A percentile compares a stretch with the other conserved stretches of the same genome.
These are phyloP conservation scores for Buxus sempervirens DNA, from an alignment of 164 flowering plant genomes.

Conservation along the genomic window DNA sequence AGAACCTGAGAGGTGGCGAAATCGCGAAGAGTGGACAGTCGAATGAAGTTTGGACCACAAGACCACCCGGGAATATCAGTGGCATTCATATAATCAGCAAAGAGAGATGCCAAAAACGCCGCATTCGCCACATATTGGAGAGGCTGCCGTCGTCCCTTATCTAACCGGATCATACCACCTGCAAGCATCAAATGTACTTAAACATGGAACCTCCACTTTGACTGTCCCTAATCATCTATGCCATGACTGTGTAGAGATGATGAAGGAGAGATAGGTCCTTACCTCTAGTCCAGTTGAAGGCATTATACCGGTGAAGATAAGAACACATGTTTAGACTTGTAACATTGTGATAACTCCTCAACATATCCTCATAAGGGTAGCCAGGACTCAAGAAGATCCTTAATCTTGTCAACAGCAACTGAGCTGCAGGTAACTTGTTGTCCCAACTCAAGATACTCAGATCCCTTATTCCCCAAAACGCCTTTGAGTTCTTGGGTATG, in stretches of 20 bases:
- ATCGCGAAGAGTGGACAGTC: slow-evolving; percentile 22
- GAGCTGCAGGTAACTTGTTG: slow-evolving; percentile 55
- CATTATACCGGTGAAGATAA: slow-evolving; percentile 42
- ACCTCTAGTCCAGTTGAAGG: slow-evolving; percentile 72
- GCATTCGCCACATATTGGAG: slow-evolving; percentile 73
- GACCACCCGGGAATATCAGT: slow-evolving; percentile 51
- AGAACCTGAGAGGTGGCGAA: slow-evolving; percentile 69
- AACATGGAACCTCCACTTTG: too few species aligned
- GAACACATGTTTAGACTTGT: slow-evolving; percentile 72
- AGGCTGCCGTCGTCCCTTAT: slow-evolving; percentile 49
- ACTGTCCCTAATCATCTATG: too few species aligned
- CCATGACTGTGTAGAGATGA: background rate
- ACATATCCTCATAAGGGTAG: slow-evolving; percentile 62
- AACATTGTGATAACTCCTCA: slow-evolving; percentile 47
- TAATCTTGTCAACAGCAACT: slow-evolving; percentile 37
- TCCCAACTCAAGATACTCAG: slow-evolving; percentile 54
- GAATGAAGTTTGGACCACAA: slow-evolving; percentile 50
- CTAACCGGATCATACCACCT: slow-evolving; percentile 76
- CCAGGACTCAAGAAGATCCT: slow-evolving; percentile 53
- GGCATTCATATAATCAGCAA: slow-evolving; percentile 65
- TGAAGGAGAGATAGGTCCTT: background rate
- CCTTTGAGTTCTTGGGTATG: slow-evolving; percentile 43
- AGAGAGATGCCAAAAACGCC: slow-evolving; percentile 70
- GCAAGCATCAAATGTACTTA: slow-evolving; percentile 4
- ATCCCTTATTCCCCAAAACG: slow-evolving; percentile 26